phyloP scores from a whole-genome alignment of 805 yeast species.

The Candida maesae region DNA sequence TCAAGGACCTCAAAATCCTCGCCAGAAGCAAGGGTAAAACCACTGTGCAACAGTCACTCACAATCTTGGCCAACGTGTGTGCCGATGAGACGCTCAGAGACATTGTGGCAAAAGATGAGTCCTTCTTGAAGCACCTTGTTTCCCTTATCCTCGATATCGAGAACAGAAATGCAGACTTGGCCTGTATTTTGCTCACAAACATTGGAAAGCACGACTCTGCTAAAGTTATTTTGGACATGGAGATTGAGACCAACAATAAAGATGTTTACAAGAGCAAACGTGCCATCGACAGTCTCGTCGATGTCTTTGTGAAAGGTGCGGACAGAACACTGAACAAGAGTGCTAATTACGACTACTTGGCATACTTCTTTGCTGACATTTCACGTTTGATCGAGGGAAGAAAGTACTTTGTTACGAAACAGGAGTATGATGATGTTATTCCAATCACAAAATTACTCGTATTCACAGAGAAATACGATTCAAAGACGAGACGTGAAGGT shows the following conservation, averaged over 20 bases:
- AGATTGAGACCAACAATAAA: constrained; percentile 36
- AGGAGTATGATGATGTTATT: constrained; percentile 68
- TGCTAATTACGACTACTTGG: constrained; percentile 77
- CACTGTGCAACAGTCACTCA: constrained; percentile 62
- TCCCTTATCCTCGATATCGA: constrained; percentile 48
- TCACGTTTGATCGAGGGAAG: constrained; percentile 77
- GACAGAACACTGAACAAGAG: constrained; percentile 66
- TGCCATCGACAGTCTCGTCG: constrained; percentile 79
- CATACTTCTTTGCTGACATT: constrained; percentile 86
- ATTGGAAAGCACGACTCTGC: constrained; percentile 74
- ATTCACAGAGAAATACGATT: constrained; percentile 77
- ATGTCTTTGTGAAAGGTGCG: constrained; percentile 81
- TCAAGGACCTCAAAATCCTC: constrained; percentile 64
- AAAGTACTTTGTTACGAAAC: constrained; percentile 68
- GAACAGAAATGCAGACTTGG: constrained; percentile 72
- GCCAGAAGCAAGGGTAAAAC: constrained; percentile 54
- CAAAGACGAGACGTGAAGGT: constrained; percentile 82
- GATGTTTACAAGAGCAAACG: constrained; percentile 52
- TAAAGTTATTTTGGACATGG: constrained; percentile 43
- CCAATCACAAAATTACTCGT: constrained; percentile 80
- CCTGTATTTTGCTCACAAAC: constrained; percentile 81
- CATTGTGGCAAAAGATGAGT: constrained; percentile 59
- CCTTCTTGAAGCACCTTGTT: constrained; percentile 47
- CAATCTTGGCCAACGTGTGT: constrained; percentile 80
- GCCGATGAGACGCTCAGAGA: constrained; percentile 63